phyloP scores from a whole-genome alignment of 345 rosid species.

The Crucihimalaya himalaica region DNA sequence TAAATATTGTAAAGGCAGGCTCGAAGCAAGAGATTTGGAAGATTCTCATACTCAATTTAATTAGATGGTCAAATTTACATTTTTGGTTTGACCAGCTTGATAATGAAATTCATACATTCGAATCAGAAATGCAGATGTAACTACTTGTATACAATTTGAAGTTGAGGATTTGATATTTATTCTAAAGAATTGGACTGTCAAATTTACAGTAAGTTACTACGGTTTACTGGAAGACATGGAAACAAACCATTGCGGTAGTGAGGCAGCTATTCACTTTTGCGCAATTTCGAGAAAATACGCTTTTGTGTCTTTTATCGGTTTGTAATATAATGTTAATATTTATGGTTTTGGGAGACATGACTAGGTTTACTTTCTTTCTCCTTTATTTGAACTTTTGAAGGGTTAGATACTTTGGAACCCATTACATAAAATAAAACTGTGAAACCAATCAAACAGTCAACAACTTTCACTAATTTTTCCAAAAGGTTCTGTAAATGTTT shows the following conservation, averaged over 20 bases:
- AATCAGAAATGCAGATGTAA: neutral
- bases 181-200: neutral
- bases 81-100: neutral
- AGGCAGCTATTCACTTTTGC: too few species aligned
- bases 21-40: neutral
- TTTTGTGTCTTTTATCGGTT: too few species aligned
- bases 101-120: neutral
- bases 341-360: too few species aligned
- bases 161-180: neutral
- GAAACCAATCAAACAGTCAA: conserved; percentile 7
- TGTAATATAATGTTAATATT: too few species aligned
- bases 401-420: neutral
- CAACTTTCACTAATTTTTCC: conserved; percentile 1
- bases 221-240: neutral
- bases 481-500: neutral
- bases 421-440: neutral
- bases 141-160: neutral
- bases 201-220: neutral
- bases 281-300: too few species aligned
- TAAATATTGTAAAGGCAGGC: neutral
- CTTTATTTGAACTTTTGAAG: too few species aligned
- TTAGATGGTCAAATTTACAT: neutral
- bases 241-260: neutral
- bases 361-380: too few species aligned
- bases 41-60: neutral